Evolutionary conservation across 2,329 filamentous ascomycete species (phyloP).

Genomic region (Mycocentrospora acerina): DNA sequence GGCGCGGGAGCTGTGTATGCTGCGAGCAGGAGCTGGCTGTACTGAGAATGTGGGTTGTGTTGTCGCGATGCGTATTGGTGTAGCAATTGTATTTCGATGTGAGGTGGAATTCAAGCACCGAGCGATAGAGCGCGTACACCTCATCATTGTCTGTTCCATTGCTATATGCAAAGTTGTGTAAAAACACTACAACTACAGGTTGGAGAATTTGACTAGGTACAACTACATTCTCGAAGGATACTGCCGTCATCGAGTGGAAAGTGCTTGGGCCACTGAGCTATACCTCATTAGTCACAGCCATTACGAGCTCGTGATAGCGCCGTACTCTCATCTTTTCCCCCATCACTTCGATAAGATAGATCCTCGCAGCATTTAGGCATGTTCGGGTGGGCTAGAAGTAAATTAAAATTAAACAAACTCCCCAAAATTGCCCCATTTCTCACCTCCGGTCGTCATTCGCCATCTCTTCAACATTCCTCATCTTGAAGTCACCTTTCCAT

Average conservation of each 20-base stretch:
- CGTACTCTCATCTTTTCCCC: neutral
- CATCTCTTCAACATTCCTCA: too few relatives aligned
- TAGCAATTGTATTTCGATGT: neutral
- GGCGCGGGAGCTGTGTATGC: constrained; percentile 23
- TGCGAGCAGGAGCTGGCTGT: constrained; percentile 4
- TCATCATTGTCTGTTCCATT: constrained; percentile 21
- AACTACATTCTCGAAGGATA: constrained; percentile 1
- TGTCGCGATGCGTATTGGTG: too few relatives aligned
- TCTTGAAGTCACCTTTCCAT: too few relatives aligned
- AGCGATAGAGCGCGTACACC: constrained; percentile 11
- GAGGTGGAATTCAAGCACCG: constrained; percentile 4
- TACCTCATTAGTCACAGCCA: neutral
- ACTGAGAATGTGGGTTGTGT: neutral
- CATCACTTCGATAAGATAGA: too few relatives aligned
- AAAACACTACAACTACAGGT: too few relatives aligned
- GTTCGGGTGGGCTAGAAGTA: too few relatives aligned
- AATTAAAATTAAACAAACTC: too few relatives aligned
- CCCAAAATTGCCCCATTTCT: too few relatives aligned
- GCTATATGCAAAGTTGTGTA: constrained; percentile 1
- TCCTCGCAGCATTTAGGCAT: too few relatives aligned
- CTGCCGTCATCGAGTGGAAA: constrained; percentile 11
- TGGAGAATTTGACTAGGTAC: neutral
- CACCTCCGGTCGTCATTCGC: too few relatives aligned
- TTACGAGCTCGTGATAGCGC: neutral
- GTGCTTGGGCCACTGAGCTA: constrained; percentile 7